These are phyloP conservation scores for Suhomyces xylopsoci DNA, from an alignment of 805 yeast species.

Conservation along the genomic window DNA sequence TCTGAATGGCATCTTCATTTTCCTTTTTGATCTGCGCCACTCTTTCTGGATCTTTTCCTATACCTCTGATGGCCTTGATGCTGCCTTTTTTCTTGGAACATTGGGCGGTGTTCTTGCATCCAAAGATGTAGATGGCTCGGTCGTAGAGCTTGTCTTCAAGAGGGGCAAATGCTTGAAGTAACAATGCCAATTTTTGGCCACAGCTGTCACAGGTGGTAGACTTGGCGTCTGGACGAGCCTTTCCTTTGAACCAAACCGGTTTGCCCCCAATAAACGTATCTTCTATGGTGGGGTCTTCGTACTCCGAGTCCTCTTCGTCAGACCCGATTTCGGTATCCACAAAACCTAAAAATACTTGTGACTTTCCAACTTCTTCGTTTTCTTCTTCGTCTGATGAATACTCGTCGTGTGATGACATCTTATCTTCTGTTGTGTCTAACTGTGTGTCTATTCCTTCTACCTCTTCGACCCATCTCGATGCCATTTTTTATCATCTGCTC, in stretches of 20 bases:
- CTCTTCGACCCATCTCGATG: neutral
- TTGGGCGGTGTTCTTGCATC: constrained; percentile 51
- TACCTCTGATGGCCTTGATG: constrained; percentile 73
- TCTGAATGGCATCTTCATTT: constrained; percentile 24
- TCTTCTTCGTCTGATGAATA: constrained; percentile 55
- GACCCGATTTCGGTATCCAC: constrained; percentile 57
- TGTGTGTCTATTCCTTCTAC: neutral
- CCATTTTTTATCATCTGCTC: neutral
- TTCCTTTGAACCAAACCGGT: constrained; percentile 61
- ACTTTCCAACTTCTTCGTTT: constrained; percentile 22
- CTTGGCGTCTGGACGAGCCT: constrained; percentile 53
- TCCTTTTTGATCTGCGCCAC: constrained; percentile 39
- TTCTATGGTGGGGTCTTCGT: constrained; percentile 35
- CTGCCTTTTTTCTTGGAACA: constrained; percentile 74
- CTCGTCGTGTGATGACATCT: constrained; percentile 43
- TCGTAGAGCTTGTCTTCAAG: constrained; percentile 70
- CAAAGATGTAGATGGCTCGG: constrained; percentile 76
- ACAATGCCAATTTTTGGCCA: constrained; percentile 54
- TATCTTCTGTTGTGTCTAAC: neutral
- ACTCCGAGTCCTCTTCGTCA: constrained; percentile 39
- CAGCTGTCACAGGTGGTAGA: constrained; percentile 67
- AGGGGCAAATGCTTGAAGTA: constrained; percentile 81
- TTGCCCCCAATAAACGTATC: constrained; percentile 83
- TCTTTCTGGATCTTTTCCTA: constrained; percentile 55
- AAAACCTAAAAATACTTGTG: constrained; percentile 56